Base-by-base conservation (phyloP, 2,329 filamentous ascomycete species). In the Pestalotiopsis sp. region DNA sequence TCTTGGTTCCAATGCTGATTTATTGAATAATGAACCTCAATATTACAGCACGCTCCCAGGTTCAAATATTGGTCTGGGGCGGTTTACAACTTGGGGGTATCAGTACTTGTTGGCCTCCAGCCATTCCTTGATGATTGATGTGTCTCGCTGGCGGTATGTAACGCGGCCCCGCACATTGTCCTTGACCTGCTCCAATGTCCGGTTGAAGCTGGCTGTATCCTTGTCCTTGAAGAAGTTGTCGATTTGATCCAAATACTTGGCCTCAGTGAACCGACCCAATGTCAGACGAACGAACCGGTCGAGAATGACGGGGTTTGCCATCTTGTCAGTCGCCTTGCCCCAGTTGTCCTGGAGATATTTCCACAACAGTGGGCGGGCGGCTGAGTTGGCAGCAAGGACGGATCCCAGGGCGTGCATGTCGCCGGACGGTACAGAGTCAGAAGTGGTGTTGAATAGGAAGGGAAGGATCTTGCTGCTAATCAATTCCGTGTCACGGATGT, bases 101-200 rank as follows among this genome's bases (percentile, higher is more conserved):
- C 64, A 71, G n/a, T 86, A 87, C 3, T 82, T 81, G 67, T 86
- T 85, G n/a, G 81, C 78, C 20, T 74, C 76, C 74, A 98, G 82
- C 95, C 95, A 98, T 82, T 94, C 92, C 81, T 91, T 86, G 67
- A 97, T 87, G 59, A 87, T 84, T 66, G 84, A 85, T 68, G 89
- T 86, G 79, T 98, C 96, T 68, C 96, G 88, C 80, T 90, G 84
- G 78, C 90, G 91, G 84, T 98, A 99, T 56, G 89, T 89, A 4
- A 94, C 94, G 75, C 95, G 91, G 12, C 92, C 94, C 57, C 91
- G 89, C 72, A 98, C 93, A 71, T 91, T 94, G 79, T 98, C 96
- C 78, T 91, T 91, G 71, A 95, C 91, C 72, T 97, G 94, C 72
- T 92, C 91, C 65, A 99, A 82, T 4, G 94, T 95, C 67, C 96